Base-by-base conservation (phyloP, 345 rosid genomes). In the Corymbia maculata region DNA sequence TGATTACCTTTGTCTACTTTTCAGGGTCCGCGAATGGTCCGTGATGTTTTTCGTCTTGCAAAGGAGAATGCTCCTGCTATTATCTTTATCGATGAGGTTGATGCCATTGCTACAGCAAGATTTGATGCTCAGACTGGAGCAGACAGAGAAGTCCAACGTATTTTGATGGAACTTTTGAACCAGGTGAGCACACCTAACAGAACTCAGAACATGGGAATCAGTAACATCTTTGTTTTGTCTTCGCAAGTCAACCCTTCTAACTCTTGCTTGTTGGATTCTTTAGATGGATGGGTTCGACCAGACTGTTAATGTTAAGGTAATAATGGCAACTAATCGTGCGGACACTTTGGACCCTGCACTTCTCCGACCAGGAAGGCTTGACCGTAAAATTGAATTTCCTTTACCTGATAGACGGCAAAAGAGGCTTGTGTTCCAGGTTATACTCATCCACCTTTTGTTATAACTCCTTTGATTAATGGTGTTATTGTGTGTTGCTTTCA, bases 121-220 rank as follows among this genome's bases (percentile, higher is more conserved):
- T 97, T 97, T 93, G 99, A 97, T 93, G 99, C 99, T 91, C 99
- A 97, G 92, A 97, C 99, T 36, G 99, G 99, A 88, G 99, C 99
- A 89, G 99, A 97, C 92, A 95, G 99, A 92, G 99, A 97, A 91
- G 99, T 96, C 92, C 99, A 97, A 91, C 93, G 99, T 12, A 97
- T 97, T 87, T 95, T 96, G 61, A 97, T 97, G 99, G 99, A 97
- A 87, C 96, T 97, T 21, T 94, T 97, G 88, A 97, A 97, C 92
- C 99, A 97, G 98, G 99, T 95, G 7, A 75, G 87, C 42, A 9
- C 0, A 16, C 45, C 30, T 24, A n/a, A 68, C 26, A 51, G 87
- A 84, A 32, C 45, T 6, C 59, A 86, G 66, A 14, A 51, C 68
- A 10, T 32, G 87, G 16, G 49, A 47, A 45, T n/a, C 3, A 17